Evolutionary conservation across 495 filamentous ascomycete genomes (phyloP), one percentile per base, ranked within the genome.

Genomic region (Ascodesmis nigricans): DNA sequence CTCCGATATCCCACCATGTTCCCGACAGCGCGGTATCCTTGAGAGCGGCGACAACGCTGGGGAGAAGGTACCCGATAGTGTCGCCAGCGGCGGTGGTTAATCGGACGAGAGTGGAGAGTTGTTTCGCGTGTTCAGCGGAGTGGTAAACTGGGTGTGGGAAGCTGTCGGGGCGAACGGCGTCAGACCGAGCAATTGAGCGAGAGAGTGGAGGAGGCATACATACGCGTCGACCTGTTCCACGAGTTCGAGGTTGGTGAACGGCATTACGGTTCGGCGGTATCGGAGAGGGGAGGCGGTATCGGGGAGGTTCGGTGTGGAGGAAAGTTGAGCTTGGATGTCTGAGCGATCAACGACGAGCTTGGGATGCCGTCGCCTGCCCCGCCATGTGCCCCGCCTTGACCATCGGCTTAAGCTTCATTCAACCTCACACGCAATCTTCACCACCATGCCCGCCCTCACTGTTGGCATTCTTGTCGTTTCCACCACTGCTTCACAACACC

Each of bases 401-500:
- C n/a, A n/a, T n/a, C n/a, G n/a, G n/a, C n/a, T n/a, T n/a, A n/a
- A n/a, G n/a, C n/a, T n/a, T n/a, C n/a, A n/a, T n/a, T n/a, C n/a
- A n/a, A n/a, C n/a, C n/a, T n/a, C n/a, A n/a, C n/a, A 9, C 32
- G 19, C 9, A 21, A 10, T n/a, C 27, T 13, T 31, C 31, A 36
- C 2, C 44, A 8, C 15, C 39, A 1, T 13, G n/a, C n/a, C 46
- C 8, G 50, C 52, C 23, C 54, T 83, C 15, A 63, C 53, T 42
- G 76, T 71, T 18, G 77, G 72, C 9, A 77, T 97, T 27, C 64
- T 97, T 21, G 66, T 95, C 46, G 66, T 97, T 27, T 95, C 87
- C 1, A 87, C 91, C 33, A 95, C 90, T n/a, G 87, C 87, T 21
- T 70, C 70, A 16, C 58, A 69, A 45, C 75, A 91, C 56, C 74